Percentiles rank a stretch among this genome's conserved stretches.
Conservation (phyloP, 441 rosid genomes). For the Kokia cookei region DNA sequence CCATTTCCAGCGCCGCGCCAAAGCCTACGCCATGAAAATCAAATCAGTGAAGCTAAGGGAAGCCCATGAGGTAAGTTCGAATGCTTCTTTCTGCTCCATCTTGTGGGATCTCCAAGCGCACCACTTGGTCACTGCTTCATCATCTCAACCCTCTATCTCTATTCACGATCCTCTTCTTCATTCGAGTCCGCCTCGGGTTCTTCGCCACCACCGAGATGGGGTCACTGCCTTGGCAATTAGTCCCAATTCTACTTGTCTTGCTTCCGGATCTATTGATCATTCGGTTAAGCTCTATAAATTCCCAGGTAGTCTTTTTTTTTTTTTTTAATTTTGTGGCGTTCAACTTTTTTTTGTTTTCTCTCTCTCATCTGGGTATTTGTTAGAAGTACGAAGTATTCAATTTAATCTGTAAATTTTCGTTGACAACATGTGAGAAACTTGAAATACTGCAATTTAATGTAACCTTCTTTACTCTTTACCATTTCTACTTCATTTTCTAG, state of each 20-base stretch:
- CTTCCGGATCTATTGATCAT: slow-evolving; percentile 89
- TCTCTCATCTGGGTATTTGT: neutral
- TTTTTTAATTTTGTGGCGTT: neutral
- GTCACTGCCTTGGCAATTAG: slow-evolving; percentile 82
- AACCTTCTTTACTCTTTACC: neutral
- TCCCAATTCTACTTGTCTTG: slow-evolving; percentile 84
- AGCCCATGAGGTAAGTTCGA: slow-evolving; percentile 54
- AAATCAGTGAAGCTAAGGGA: slow-evolving; percentile 77
- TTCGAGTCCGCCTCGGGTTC: slow-evolving; percentile 52
- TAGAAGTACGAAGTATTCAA: neutral
- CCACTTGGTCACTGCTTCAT: slow-evolving; percentile 82
- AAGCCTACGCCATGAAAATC: slow-evolving; percentile 54
- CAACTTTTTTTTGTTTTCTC: neutral
- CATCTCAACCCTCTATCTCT: slow-evolving; percentile 63
- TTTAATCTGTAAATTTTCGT: neutral
- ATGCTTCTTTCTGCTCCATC: slow-evolving; percentile 72
- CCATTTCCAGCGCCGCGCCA: neutral
- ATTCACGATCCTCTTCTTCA: slow-evolving; percentile 70
- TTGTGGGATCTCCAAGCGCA: slow-evolving; percentile 75
- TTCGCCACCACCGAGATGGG: slow-evolving; percentile 93
- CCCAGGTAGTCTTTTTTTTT: slow-evolving; percentile 41
- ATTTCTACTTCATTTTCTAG: too few relatives aligned
- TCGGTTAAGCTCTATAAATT: slow-evolving; percentile 96
- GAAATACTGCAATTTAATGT: neutral
- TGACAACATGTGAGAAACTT: neutral